Conservation (phyloP, 2,329 filamentous ascomycete species). For the Pseudogymnoascus pannorum region DNA sequence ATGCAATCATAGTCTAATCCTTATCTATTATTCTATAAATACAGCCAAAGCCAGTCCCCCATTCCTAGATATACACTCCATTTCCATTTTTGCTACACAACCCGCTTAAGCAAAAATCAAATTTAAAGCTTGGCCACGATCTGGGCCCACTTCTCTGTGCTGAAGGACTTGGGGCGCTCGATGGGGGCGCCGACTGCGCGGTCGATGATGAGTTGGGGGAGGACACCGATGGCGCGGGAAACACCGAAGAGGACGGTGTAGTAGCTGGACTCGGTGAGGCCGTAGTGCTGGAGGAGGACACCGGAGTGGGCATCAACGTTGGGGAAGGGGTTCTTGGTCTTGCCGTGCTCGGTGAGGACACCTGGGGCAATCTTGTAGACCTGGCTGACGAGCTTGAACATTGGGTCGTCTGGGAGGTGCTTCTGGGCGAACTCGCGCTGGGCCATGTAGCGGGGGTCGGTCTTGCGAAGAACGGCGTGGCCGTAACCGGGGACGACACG, state of each 20-base stretch:
- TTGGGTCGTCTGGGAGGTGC: conserved; percentile 92
- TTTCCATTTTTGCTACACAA: conserved; percentile 23
- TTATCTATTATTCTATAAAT: conserved; percentile 30
- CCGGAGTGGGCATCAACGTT: conserved; percentile 99
- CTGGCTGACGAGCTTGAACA: conserved; percentile 99
- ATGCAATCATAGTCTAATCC: conserved; percentile 24
- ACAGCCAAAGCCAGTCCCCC: conserved; percentile 26
- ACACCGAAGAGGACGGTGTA: conserved; percentile 99
- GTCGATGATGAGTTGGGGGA: conserved; percentile 99
- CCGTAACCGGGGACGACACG: conserved; percentile 98
- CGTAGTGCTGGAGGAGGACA: conserved; percentile 99
- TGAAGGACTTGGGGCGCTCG: conserved; percentile 98
- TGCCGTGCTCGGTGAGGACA: conserved; percentile 98
- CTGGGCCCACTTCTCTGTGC: conserved; percentile 93
- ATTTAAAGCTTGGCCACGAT: conserved; percentile 85
- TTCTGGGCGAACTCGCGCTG: conserved; percentile 87
- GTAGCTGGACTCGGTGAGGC: conserved; percentile 97
- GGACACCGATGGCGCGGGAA: conserved; percentile 92
- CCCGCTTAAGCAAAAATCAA: conserved; percentile 6
- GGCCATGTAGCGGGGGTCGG: conserved; percentile 95
- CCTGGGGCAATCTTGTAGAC: conserved; percentile 99
- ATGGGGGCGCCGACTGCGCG: conserved; percentile 94
- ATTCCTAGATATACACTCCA: conserved; percentile 23
- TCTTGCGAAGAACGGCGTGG: conserved; percentile 99
- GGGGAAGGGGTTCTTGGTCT: conserved; percentile 99